These are phyloP conservation scores for Panaeolus papilionaceus DNA, from an alignment of 768 basidiomycete genomes.

Conservation along the genomic window DNA sequence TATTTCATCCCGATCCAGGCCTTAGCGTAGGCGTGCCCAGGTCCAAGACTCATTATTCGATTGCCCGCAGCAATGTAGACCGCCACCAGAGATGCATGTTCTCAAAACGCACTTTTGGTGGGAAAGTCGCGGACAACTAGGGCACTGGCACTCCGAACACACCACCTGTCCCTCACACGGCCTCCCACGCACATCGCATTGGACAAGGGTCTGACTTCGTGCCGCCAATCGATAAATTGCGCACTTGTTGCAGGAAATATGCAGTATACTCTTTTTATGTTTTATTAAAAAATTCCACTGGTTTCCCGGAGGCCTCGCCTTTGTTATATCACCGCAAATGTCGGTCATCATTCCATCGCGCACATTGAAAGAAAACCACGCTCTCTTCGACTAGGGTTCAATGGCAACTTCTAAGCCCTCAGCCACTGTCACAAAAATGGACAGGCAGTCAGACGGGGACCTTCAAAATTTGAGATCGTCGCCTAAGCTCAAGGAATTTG, in stretches of 20 bases:
- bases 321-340: background rate
- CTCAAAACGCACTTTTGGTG: slow-evolving; percentile 8
- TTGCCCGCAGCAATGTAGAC: background rate
- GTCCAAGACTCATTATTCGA: background rate
- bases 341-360: background rate
- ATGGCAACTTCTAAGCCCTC: background rate
- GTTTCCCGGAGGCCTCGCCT: background rate
- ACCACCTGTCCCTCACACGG: slow-evolving; percentile 6
- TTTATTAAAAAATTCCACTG: background rate
- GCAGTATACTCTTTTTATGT: slow-evolving; percentile 2
- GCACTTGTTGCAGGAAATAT: slow-evolving; percentile 5
- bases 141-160: slow-evolving; percentile 1
- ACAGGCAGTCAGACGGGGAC: background rate
- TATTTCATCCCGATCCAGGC: slow-evolving; percentile 9
- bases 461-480: background rate
- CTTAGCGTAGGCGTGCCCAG: slow-evolving; percentile 5
- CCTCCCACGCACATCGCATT: slow-evolving; percentile 6
- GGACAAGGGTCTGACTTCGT: slow-evolving; percentile 10
- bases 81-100: slow-evolving; percentile 9
- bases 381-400: background rate
- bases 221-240: slow-evolving; percentile 12
- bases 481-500: background rate
- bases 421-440: slow-evolving; percentile 4
- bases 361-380: slow-evolving; percentile 6
- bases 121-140: slow-evolving; percentile 9